Percentiles rank a stretch among this genome's conserved stretches.
Conservation (phyloP, 306 rosid genomes). For the Vigna unguiculata region DNA sequence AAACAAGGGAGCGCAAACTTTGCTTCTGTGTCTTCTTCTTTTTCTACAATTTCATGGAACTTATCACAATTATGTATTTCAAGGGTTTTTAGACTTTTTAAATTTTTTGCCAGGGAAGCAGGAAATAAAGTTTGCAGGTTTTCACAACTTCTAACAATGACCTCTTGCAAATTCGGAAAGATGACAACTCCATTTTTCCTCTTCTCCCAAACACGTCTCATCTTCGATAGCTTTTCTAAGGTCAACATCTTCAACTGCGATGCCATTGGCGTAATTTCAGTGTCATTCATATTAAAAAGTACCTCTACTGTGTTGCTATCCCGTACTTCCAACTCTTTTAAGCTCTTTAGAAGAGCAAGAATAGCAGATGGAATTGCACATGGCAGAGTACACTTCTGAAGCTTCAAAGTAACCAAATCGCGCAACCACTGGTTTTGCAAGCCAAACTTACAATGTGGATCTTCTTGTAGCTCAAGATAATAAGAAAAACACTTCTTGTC, state of each 20-base stretch:
- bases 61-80: not conserved
- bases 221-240: not conserved
- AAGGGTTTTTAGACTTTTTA: not conserved
- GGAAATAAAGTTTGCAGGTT: slow-evolving; percentile 6
- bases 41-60: not conserved
- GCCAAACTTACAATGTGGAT: not conserved
- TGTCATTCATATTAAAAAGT: not conserved
- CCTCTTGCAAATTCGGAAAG: not conserved
- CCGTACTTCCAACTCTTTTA: slow-evolving; percentile 17
- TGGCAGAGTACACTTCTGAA: not conserved
- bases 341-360: not conserved
- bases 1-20: not conserved
- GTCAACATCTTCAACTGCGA: not conserved
- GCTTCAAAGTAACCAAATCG: not conserved
- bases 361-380: not conserved
- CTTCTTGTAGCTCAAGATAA: not conserved
- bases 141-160: not conserved
- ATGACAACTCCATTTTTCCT: not conserved
- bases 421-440: not conserved
- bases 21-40: not conserved
- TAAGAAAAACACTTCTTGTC: too few species aligned
- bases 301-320: not conserved
- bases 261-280: not conserved
- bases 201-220: not conserved
- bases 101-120: not conserved